Base-by-base conservation (phyloP, 2,329 filamentous ascomycete species). In the Fusarium equiseti region DNA sequence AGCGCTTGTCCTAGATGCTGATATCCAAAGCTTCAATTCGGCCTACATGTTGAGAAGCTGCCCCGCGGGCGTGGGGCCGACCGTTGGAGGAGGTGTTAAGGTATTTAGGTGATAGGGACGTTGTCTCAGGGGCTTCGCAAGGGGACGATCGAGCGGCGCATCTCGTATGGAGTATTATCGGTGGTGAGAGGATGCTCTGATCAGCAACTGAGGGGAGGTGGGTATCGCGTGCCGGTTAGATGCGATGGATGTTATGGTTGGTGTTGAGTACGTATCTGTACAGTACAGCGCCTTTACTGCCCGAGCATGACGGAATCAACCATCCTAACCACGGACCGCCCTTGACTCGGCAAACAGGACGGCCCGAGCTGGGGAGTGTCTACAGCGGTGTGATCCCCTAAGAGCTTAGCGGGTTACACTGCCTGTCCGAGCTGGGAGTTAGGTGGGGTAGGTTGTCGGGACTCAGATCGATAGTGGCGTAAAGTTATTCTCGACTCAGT, bases 31-130 rank as follows among this genome's bases (percentile, higher is more conserved):
- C 67, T 70, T 59, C 43, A 27, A 43, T 26, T 42, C 52, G 45
- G 49, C 72, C 70, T 76, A 76, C 74, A 76, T 76, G 58, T 63
- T 76, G 72, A 71, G 70, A 65, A 63, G 66, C 68, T 75, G 74
- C 76, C 76, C 76, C 76, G 72, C 74, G 66, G 59, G 69, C 73
- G 73, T 73, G 73, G 75, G 76, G 76, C 68, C 57, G 71, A 63
- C 62, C 70, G 66, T 58, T 51, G 51, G 55, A 63, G 55, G 64
- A 71, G 56, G 56, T 62, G 57, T 49, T 69, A 27, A 52, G 24
- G 50, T 59, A 59, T 71, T 55, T 63, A 62, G 57, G 55, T 43
- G 51, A 55, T 61, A 73, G 68, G 50, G 26, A 42, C 29, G 59
- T 45, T 31, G 63, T 68, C 59, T 71, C 68, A 72, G 66, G 62